A percentile compares a stretch with the other conserved stretches of the same genome.
These are phyloP conservation scores for Xylariaceae sp. DNA, from an alignment of 2,329 filamentous ascomycete genomes.

Conservation along the genomic window DNA sequence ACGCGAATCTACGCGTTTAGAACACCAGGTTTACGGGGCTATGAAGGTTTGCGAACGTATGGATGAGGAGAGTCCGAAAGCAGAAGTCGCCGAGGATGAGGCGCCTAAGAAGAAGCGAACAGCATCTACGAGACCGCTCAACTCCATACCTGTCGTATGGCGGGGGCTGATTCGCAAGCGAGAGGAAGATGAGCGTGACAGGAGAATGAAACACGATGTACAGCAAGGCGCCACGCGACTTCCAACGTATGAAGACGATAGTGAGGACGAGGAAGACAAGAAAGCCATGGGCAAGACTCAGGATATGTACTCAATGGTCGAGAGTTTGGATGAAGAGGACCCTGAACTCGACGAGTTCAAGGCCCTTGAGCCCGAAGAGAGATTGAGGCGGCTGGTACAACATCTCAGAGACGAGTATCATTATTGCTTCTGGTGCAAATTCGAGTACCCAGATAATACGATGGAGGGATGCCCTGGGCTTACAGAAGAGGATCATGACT, in stretches of 20 bases:
- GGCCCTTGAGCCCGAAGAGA: slow-evolving; percentile 61
- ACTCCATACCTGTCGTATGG: slow-evolving; percentile 73
- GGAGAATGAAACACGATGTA: slow-evolving; percentile 61
- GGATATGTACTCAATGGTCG: slow-evolving; percentile 55
- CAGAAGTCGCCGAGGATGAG: slow-evolving; percentile 15
- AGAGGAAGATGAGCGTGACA: slow-evolving; percentile 65
- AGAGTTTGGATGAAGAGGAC: slow-evolving; percentile 74
- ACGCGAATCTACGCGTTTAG: slow-evolving; percentile 62
- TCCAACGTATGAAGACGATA: slow-evolving; percentile 63
- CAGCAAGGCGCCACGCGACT: slow-evolving; percentile 60
- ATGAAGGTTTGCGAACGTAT: slow-evolving; percentile 81
- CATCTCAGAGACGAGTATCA: slow-evolving; percentile 67
- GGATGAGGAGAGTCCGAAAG: slow-evolving; percentile 48
- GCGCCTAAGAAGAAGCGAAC: slow-evolving; percentile 30
- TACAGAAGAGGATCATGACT: slow-evolving; percentile 78
- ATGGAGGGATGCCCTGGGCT: slow-evolving; percentile 89
- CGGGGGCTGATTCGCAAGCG: slow-evolving; percentile 68
- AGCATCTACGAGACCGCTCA: slow-evolving; percentile 50
- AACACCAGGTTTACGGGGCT: slow-evolving; percentile 69
- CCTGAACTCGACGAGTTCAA: slow-evolving; percentile 77
- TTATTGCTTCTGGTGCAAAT: slow-evolving; percentile 98
- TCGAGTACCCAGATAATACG: slow-evolving; percentile 63
- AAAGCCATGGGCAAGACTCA: slow-evolving; percentile 59
- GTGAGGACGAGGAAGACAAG: slow-evolving; percentile 70
- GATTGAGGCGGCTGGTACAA: slow-evolving; percentile 60